Conservation (phyloP, 345 rosid species). For the Lumnitzera littorea region DNA sequence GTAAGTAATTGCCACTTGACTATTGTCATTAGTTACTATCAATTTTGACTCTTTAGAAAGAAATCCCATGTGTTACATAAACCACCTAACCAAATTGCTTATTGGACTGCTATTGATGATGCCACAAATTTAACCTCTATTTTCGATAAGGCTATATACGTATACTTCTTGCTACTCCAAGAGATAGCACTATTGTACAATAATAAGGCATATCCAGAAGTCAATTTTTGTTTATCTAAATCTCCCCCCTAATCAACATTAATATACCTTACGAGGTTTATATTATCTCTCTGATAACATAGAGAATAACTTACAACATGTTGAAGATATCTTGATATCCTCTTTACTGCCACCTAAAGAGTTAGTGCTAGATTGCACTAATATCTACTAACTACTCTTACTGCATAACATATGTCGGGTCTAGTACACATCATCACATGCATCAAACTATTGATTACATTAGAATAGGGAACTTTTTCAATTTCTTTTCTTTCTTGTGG, state of each 20-base stretch:
- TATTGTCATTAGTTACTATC: background rate
- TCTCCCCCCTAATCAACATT: background rate
- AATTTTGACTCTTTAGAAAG: background rate
- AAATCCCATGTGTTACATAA: background rate
- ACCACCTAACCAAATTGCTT: background rate
- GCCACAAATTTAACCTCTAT: constrained; percentile 6
- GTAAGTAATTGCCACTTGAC: background rate
- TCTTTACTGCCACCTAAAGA: background rate
- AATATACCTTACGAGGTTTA: too few relatives aligned
- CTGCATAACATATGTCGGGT: too few relatives aligned
- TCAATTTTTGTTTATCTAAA: background rate
- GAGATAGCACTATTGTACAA: background rate
- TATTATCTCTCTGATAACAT: background rate
- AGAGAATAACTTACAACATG: background rate
- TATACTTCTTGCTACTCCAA: constrained; percentile 4
- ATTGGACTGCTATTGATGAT: background rate
- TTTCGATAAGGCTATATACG: background rate
- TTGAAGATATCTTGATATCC: background rate
- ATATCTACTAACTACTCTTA: background rate
- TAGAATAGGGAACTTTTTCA: too few relatives aligned
- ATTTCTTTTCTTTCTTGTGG: too few relatives aligned
- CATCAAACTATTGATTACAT: too few relatives aligned
- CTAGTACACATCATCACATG: too few relatives aligned
- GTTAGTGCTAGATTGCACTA: background rate
- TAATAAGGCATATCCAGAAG: constrained; percentile 2